These are phyloP conservation scores for Chaetomium tenue DNA, from an alignment of 495 filamentous ascomycete species.

Conservation along the genomic window DNA sequence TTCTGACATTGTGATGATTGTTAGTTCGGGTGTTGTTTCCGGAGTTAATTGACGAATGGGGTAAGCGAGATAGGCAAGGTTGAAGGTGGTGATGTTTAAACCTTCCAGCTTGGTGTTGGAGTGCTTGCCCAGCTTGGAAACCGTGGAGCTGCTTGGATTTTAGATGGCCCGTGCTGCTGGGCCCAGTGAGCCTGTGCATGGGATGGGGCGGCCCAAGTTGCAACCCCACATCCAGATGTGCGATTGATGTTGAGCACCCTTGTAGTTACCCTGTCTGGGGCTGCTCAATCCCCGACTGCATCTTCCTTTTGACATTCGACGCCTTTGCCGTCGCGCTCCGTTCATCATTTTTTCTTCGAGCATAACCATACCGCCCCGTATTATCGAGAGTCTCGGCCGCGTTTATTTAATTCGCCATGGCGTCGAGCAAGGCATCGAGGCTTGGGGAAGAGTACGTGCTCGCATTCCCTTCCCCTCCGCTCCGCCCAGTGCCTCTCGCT, in stretches of 20 bases:
- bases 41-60: slow-evolving; percentile 6
- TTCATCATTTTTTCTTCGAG: neutral
- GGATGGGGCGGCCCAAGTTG: neutral
- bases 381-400: neutral
- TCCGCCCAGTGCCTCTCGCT: slow-evolving; percentile 5
- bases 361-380: neutral
- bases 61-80: neutral
- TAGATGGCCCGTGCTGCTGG: slow-evolving; percentile 32
- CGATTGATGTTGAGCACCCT: too few species aligned
- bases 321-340: neutral
- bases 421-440: slow-evolving; percentile 84
- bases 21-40: neutral
- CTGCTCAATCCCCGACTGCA: too few species aligned
- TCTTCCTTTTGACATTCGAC: neutral
- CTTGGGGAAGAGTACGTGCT: slow-evolving; percentile 92
- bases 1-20: slow-evolving; percentile 65
- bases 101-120: slow-evolving; percentile 19
- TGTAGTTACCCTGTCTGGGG: too few species aligned
- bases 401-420: slow-evolving; percentile 50
- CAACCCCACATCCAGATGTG: neutral
- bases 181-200: neutral
- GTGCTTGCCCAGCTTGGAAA: slow-evolving; percentile 11
- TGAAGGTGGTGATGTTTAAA: neutral
- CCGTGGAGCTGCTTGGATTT: slow-evolving; percentile 29
- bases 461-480: slow-evolving; percentile 16